Evolutionary conservation across 2,329 filamentous ascomycete species (phyloP).

Genomic region (Pseudocercospora macadamiae): DNA sequence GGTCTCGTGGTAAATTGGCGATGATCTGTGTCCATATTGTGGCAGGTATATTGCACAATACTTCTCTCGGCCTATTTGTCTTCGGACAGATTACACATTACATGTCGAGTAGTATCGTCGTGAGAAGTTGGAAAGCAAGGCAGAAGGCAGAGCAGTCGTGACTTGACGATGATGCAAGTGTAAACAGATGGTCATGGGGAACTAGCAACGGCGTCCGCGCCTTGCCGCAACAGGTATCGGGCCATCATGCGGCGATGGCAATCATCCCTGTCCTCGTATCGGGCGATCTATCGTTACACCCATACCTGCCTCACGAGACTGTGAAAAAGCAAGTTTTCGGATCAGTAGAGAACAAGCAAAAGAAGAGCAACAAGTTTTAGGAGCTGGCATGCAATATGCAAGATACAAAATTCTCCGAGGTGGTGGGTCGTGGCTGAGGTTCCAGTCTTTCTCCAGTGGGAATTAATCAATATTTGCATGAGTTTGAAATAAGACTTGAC

Average conservation of each 20-base stretch:
- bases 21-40: not conserved
- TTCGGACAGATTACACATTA: not conserved
- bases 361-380: no score
- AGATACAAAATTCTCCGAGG: not conserved
- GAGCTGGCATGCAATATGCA: not conserved
- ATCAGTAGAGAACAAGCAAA: no score
- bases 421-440: no score
- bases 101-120: not conserved
- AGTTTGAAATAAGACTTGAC: no score
- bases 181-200: constrained; percentile 11
- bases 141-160: not conserved
- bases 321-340: not conserved
- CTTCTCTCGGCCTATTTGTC: no score
- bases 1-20: not conserved
- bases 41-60: not conserved
- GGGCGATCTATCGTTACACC: not conserved
- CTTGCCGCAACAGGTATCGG: not conserved
- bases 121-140: not conserved
- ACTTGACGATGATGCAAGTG: constrained; percentile 14
- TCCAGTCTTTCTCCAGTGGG: no score
- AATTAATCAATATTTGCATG: no score
- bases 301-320: not conserved
- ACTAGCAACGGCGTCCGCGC: not conserved
- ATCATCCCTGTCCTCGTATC: not conserved
- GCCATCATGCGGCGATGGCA: not conserved